Evolutionary conservation across 164 flowering plant species (phyloP), one percentile per base, ranked within the genome.

Genomic region (Paratinospora sagittata): DNA sequence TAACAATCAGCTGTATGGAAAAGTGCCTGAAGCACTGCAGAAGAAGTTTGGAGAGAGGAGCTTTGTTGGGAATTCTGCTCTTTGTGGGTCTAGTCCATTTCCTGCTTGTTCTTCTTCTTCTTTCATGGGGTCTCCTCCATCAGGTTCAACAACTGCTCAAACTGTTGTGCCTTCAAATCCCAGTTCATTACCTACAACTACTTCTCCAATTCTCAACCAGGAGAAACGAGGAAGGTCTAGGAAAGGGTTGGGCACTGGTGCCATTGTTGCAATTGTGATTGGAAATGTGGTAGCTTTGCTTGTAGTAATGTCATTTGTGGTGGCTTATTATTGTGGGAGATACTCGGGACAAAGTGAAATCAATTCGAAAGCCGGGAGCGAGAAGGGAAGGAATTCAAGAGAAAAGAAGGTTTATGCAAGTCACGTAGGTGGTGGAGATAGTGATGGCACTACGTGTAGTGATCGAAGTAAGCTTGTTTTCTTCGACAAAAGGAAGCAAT

Each of bases 401-500:
- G 96, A 88, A 70, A 88, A 83, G 80, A 85, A 81, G 76, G 86
- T 82, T 19, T 80, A 81, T 47, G 84, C 83, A 0, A 82, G 71
- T 71, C 79, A 79, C 61, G 80, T 66, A 3, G 84, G 83, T 1
- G 87, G 79, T 1, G 88, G 79, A 58, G 92, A 88, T 5, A 90
- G 96, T 47, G 93, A 89, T 58, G 95, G 78, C 9, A 85, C 88
- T 0, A 81, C 64, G 6, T 87, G 80, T 0, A 85, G 88, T 17
- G 94, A 92, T 58, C 69, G 84, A 66, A 89, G 97, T 76, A 92
- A 81, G 84, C 86, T 95, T 6, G 98, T 92, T 81, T 92, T 95
- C 62, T 92, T 82, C 47, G 97, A 90, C 14, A 72, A 84, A 73
- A 89, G 76, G 79, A 90, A 84, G 79, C 88, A 84, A 70, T 95